Evolutionary conservation across 805 yeast genomes (phyloP).

Genomic region (Jamesozyma spencerorum): DNA sequence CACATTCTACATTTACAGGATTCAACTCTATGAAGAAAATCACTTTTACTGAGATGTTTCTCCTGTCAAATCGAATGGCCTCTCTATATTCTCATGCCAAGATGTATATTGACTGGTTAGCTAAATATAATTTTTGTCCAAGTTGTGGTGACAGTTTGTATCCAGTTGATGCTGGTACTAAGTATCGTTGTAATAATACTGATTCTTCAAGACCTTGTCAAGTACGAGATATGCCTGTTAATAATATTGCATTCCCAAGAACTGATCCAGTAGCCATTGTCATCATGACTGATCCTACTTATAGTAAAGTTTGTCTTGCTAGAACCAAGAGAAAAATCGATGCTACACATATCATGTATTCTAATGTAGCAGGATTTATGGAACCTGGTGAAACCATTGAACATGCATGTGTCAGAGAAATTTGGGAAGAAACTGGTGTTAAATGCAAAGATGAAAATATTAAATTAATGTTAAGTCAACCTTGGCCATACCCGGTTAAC

Average conservation of each 20-base stretch:
- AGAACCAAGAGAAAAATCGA: slow-evolving; percentile 51
- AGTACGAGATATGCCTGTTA: slow-evolving; percentile 39
- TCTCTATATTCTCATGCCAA: slow-evolving; percentile 71
- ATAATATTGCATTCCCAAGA: slow-evolving; percentile 82
- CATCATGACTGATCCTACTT: slow-evolving; percentile 57
- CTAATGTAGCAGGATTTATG: slow-evolving; percentile 90
- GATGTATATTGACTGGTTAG: slow-evolving; percentile 79
- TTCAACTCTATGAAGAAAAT: slow-evolving; percentile 6
- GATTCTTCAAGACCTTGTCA: slow-evolving; percentile 20
- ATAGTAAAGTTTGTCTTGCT: slow-evolving; percentile 59
- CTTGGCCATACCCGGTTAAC: slow-evolving; percentile 96
- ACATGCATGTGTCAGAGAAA: slow-evolving; percentile 77
- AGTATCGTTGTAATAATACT: slow-evolving; percentile 38
- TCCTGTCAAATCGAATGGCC: slow-evolving; percentile 37
- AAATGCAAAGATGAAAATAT: slow-evolving; percentile 43
- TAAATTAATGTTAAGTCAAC: slow-evolving; percentile 65
- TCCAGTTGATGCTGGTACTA: slow-evolving; percentile 62
- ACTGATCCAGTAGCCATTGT: slow-evolving; percentile 85
- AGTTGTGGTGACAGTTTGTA: slow-evolving; percentile 68
- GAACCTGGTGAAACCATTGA: slow-evolving; percentile 93
- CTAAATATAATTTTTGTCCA: slow-evolving; percentile 67
- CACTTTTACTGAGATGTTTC: slow-evolving; percentile 9
- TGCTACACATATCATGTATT: slow-evolving; percentile 43
- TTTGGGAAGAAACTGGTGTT: slow-evolving; percentile 94
- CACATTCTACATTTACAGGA: slow-evolving; percentile 1